Percentiles rank a stretch among this genome's conserved stretches.
These are phyloP conservation scores for Globisporangium okanoganense DNA, from an alignment of 352 stramenopile genomes.

Conservation along the genomic window DNA sequence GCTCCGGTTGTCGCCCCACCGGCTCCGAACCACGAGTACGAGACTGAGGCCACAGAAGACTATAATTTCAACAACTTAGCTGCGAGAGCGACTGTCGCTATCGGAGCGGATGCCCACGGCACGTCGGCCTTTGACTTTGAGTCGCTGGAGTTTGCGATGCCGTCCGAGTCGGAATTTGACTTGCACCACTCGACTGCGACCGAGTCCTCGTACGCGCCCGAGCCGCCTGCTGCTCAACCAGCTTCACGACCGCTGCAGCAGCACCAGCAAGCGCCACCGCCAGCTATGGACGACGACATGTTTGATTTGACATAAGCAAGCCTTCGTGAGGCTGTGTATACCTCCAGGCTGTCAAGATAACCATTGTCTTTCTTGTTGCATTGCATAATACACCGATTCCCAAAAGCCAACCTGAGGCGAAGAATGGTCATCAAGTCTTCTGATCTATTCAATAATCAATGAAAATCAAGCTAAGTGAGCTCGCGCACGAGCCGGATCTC, in stretches of 20 bases:
- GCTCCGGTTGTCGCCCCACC: neutral
- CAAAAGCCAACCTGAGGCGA: too few species aligned
- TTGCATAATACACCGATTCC: neutral
- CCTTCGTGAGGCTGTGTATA: too few species aligned
- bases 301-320: constrained; percentile 80
- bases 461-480: constrained; percentile 31
- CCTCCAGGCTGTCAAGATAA: too few species aligned
- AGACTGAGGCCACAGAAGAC: neutral
- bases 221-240: constrained; percentile 8
- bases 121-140: constrained; percentile 57
- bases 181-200: constrained; percentile 12
- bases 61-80: constrained; percentile 3
- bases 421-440: too few species aligned
- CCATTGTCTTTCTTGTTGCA: neutral
- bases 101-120: constrained; percentile 17
- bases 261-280: too few species aligned
- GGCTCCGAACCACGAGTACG: neutral
- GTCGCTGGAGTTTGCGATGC: constrained; percentile 59
- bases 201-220: constrained; percentile 5
- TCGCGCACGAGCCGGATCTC: constrained; percentile 63
- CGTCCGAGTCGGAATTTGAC: constrained; percentile 30
- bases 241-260: neutral
- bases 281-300: constrained; percentile 49
- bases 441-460: neutral
- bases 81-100: constrained; percentile 14